A percentile compares a stretch with the other conserved stretches of the same genome.
phyloP scores from a whole-genome alignment of 176 grass and related monocot species.

The Ensete glaucum region DNA sequence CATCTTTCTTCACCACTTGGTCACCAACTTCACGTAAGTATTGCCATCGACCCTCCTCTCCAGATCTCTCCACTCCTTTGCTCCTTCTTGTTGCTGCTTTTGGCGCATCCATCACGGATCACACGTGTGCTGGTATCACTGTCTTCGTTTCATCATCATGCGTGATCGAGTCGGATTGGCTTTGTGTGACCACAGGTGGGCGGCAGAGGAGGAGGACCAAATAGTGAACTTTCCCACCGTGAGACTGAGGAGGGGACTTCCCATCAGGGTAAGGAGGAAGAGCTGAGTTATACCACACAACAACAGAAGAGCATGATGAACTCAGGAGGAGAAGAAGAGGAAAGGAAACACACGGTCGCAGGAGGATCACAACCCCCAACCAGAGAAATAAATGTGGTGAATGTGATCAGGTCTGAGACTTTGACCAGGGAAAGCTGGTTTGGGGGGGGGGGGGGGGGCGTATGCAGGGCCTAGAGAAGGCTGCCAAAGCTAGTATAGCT shows the following conservation, averaged over 20 bases:
- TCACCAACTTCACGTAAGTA: constrained; percentile 86
- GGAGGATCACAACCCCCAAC: constrained; percentile 20
- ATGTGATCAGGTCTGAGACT: constrained; percentile 29
- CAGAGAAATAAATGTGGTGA: constrained; percentile 17
- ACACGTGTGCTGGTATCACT: neutral
- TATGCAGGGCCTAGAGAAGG: constrained; percentile 41
- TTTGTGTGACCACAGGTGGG: constrained; percentile 52
- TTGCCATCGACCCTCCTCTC: too few species aligned
- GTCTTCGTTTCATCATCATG: neutral
- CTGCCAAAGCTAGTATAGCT: constrained; percentile 2
- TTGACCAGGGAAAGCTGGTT: constrained; percentile 34
- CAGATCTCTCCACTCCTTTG: too few species aligned
- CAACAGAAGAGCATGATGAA: neutral
- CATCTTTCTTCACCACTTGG: constrained; percentile 98
- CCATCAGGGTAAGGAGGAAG: constrained; percentile 48
- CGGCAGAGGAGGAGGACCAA: constrained; percentile 78
- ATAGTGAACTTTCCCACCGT: constrained; percentile 96
- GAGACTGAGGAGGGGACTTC: constrained; percentile 76
- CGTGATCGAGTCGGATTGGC: neutral
- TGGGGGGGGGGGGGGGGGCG: neutral
- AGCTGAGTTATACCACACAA: neutral
- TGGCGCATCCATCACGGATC: neutral
- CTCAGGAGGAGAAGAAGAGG: neutral
- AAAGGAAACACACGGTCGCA: neutral
- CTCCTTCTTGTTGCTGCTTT: neutral